phyloP scores from a whole-genome alignment of 2,329 filamentous ascomycete species.

The Orbilia oligospora region DNA sequence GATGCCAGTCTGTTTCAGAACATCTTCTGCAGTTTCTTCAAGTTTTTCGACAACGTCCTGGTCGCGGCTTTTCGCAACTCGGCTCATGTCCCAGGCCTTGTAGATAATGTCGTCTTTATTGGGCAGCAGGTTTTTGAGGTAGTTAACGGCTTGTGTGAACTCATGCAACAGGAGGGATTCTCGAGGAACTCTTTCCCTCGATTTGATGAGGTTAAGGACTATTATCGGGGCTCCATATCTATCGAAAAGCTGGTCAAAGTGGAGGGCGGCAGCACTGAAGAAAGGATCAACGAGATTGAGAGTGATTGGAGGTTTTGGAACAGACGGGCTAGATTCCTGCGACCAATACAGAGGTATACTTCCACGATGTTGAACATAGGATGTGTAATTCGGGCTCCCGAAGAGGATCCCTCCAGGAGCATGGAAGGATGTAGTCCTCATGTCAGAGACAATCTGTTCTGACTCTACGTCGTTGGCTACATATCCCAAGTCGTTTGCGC shows the following conservation, averaged over 20 bases:
- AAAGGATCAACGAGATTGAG: constrained; percentile 96
- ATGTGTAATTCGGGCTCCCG: constrained; percentile 91
- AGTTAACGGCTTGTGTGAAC: constrained; percentile 87
- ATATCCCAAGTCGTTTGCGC: constrained; percentile 81
- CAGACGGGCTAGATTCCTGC: constrained; percentile 93
- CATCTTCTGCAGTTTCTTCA: constrained; percentile 88
- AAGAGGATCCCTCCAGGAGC: constrained; percentile 87
- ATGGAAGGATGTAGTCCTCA: constrained; percentile 94
- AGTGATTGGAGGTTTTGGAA: constrained; percentile 90
- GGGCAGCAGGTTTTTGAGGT: constrained; percentile 94
- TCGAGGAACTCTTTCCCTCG: constrained; percentile 86
- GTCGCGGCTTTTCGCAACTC: constrained; percentile 90
- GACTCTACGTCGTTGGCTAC: constrained; percentile 96
- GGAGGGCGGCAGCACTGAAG: constrained; percentile 89
- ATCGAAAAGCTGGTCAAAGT: constrained; percentile 95
- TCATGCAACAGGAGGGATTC: constrained; percentile 92
- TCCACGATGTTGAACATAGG: constrained; percentile 94
- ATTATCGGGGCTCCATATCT: constrained; percentile 94
- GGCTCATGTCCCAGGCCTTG: constrained; percentile 97
- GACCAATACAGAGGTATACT: constrained; percentile 98
- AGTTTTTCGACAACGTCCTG: constrained; percentile 95
- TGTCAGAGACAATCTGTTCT: constrained; percentile 97
- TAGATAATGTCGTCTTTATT: constrained; percentile 88
- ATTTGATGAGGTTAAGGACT: constrained; percentile 90
- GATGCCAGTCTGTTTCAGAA: constrained; percentile 88